Evolutionary conservation across 1,284 basidiomycete genomes (phyloP).

Genomic region (Moniliophthora roreri): DNA sequence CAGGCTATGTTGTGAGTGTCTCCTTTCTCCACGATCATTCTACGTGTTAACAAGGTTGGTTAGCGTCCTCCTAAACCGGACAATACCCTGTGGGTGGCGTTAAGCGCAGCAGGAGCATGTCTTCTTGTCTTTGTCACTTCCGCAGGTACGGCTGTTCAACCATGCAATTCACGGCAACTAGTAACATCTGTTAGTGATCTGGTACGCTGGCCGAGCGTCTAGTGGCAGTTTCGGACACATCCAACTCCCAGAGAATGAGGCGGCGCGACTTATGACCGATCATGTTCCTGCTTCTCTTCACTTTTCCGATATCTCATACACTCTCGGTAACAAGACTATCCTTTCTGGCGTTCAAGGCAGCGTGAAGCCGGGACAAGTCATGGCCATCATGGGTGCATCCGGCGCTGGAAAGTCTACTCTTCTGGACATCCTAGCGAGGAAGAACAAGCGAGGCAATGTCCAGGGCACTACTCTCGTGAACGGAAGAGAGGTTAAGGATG

Average conservation of each 20-base stretch:
- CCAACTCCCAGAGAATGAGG: slow-evolving; percentile 79
- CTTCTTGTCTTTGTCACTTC: slow-evolving; percentile 63
- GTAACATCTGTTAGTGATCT: slow-evolving; percentile 56
- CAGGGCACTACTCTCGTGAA: slow-evolving; percentile 83
- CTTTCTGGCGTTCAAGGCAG: slow-evolving; percentile 81
- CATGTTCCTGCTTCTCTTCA: slow-evolving; percentile 92
- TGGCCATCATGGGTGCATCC: slow-evolving; percentile 96
- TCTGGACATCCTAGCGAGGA: slow-evolving; percentile 92
- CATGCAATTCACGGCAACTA: neutral
- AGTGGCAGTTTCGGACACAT: slow-evolving; percentile 77
- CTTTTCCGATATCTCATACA: slow-evolving; percentile 85
- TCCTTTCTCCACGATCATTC: neutral
- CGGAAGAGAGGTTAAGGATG: slow-evolving; percentile 74
- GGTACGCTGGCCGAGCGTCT: slow-evolving; percentile 82
- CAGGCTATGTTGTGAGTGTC: slow-evolving; percentile 80
- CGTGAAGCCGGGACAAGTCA: slow-evolving; percentile 84
- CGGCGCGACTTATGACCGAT: slow-evolving; percentile 85
- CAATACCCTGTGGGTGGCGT: slow-evolving; percentile 78
- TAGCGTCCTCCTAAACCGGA: slow-evolving; percentile 79
- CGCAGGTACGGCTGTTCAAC: slow-evolving; percentile 36
- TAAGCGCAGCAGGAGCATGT: slow-evolving; percentile 81
- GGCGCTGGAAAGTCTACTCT: slow-evolving; percentile 97
- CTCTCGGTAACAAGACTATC: slow-evolving; percentile 67
- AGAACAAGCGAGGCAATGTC: slow-evolving; percentile 81
- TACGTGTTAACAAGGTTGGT: neutral